A percentile compares a stretch with the other conserved stretches of the same genome.
phyloP scores from a whole-genome alignment of 2,329 filamentous ascomycete genomes.

The Xylaria hypoxylon region DNA sequence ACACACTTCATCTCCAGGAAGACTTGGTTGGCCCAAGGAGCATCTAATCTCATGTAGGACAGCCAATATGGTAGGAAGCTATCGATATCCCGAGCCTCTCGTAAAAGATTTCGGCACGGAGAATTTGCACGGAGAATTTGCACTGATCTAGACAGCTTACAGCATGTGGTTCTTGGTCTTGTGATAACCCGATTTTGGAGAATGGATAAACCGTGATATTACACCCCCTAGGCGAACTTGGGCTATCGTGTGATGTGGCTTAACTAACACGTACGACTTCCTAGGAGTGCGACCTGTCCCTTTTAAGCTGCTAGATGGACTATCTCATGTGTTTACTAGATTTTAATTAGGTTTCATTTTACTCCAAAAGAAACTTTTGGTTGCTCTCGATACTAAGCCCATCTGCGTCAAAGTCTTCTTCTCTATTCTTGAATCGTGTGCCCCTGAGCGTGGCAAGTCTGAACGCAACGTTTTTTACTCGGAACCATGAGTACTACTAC shows the following conservation, averaged over 20 bases:
- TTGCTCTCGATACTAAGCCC: conserved; percentile 1
- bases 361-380: background rate
- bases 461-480: background rate
- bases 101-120: conserved; percentile 17
- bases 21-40: background rate
- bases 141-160: background rate
- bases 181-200: conserved; percentile 1
- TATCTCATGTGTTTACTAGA: background rate
- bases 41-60: background rate
- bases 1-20: background rate
- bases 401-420: background rate
- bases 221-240: background rate
- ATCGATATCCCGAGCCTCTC: conserved; percentile 13
- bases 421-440: background rate
- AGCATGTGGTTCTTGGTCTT: background rate
- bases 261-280: background rate
- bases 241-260: conserved; percentile 3
- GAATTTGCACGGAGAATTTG: conserved; percentile 3
- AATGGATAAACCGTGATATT: background rate
- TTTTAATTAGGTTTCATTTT: background rate
- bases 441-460: background rate
- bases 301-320: conserved; percentile 6
- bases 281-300: background rate
- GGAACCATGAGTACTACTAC: conserved; percentile 10
- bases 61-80: background rate